Evolutionary conservation across 768 basidiomycete species (phyloP), one percentile per base, ranked within the genome.

Genomic region (Hypholoma fasciculare): DNA sequence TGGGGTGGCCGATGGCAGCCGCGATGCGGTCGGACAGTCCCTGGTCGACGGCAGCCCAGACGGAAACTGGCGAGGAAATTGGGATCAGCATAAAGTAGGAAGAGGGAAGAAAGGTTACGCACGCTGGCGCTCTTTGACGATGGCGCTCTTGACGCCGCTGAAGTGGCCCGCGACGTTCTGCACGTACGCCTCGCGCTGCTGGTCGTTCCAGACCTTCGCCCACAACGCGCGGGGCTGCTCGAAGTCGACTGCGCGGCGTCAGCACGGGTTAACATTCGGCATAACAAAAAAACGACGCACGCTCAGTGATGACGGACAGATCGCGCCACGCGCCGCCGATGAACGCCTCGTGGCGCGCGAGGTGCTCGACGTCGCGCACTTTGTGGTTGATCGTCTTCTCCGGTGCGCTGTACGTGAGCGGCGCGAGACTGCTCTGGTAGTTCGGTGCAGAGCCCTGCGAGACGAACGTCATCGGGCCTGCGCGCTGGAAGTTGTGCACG

Each of bases 401-500:
- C 55, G 74, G 73, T 30, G 67, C 74, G 58, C 75, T 71, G 79
- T 89, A 94, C n/a, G 74, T 71, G 57, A 97, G 82, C 7, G 92
- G 89, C 47, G 79, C 73, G 69, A 94, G 83, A 49, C 81, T 82
- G 74, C 88, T 90, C 76, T 88, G 84, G 80, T 96, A 97, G 80
- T 92, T 94, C 60, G 96, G 93, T 20, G 92, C 83, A 58, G 77
- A 70, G 61, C 93, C 95, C 74, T 96, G 94, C 68, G 87, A 92
- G 68, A 86, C 73, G 74, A 86, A 84, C 1, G 85, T 76, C 73
- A 76, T 80, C 7, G 74, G 56, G 19, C 95, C 96, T 65, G 91
- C 94, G 44, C 95, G 90, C 76, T 96, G 94, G 90, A 96, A 96
- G 84, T 96, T 95, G 60, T 85, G 82, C 54, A 92, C 77, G 4